Evolutionary conservation across 2,329 filamentous ascomycete genomes (phyloP), one percentile per base, ranked within the genome.

Genomic region (Aspergillus awamori): DNA sequence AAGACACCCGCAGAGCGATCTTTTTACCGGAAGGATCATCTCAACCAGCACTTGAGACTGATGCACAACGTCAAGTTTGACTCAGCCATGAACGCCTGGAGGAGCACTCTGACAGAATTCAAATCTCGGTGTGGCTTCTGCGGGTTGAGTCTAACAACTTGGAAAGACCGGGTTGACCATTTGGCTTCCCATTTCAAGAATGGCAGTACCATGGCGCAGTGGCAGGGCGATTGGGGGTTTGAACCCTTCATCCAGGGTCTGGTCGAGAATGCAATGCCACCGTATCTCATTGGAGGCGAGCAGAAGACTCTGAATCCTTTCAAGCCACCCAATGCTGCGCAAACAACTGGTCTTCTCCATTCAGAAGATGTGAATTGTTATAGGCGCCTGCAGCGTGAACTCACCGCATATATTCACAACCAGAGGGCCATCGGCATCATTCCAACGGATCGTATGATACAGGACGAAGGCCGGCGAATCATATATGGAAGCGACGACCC

Each of bases 11-110:
- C 86, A 49, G 83, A 86, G 59, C 80, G 86, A 38, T 87, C 84
- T 0, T 88, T 87, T 70, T 87, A 85, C 67, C 79, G 86, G 26
- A 87, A 87, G 71, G 86, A 88, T 67, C 86, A 88, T 67, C 78
- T 88, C 11, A 81, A 85, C 53, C 86, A 88, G 67, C 86, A 88
- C 70, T 73, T 87, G 33, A 80, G 84, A 38, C 74, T 87, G 57
- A 86, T 87, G 79, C 86, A 88, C 68, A 80, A 81, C 62, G 83
- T 82, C 65, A 84, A 84, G 64, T 81, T 86, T 71, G 79, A 78
- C 2, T 66, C 78, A 1, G 80, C 77, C 56, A 87, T 87, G 85
- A 83, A 87, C 26, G 75, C 76, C 39, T 88, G 86, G 86, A 85
- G 84, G 69, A 82, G 82, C 28, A 81, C 81, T 53, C 82, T 81